phyloP scores from a whole-genome alignment of 129 eudicot genomes.

The Pulicaria dysenterica region DNA sequence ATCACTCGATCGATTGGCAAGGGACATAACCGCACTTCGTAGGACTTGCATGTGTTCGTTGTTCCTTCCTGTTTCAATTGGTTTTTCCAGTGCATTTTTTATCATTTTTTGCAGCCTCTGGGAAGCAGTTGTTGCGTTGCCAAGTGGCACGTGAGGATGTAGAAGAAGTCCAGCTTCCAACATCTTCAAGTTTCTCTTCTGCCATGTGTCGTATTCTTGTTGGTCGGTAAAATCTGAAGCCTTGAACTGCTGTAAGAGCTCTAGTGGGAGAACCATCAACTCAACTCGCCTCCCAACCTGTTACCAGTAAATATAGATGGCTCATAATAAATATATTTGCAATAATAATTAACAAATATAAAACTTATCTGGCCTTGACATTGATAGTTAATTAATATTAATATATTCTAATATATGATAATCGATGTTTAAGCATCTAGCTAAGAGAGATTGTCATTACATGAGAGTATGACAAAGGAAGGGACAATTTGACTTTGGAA shows the following conservation, averaged over 20 bases:
- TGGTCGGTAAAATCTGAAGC: conserved; percentile 86
- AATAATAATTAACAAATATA: background rate
- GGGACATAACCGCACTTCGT: conserved; percentile 77
- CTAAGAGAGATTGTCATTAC: conserved; percentile 14
- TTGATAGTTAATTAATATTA: conserved; percentile 8
- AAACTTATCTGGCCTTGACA: background rate
- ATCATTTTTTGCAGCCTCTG: conserved; percentile 79
- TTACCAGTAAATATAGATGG: background rate
- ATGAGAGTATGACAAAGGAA: conserved; percentile 22
- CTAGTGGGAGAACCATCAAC: conserved; percentile 87
- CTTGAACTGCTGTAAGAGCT: conserved; percentile 92
- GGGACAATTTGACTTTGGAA: conserved; percentile 16
- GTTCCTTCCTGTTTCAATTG: conserved; percentile 91
- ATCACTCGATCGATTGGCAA: conserved; percentile 77
- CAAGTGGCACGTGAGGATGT: conserved; percentile 84
- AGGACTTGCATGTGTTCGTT: conserved; percentile 91
- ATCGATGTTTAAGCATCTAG: conserved; percentile 8
- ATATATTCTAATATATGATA: background rate
- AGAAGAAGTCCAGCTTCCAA: conserved; percentile 95
- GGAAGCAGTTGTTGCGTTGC: conserved; percentile 59
- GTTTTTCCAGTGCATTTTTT: conserved; percentile 71
- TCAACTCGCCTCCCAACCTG: conserved; percentile 89
- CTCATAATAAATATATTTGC: background rate
- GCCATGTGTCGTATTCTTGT: conserved; percentile 85
- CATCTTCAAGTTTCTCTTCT: conserved; percentile 81